phyloP scores from a whole-genome alignment of 1,284 basidiomycete species.

The Phylloporus sp. region DNA sequence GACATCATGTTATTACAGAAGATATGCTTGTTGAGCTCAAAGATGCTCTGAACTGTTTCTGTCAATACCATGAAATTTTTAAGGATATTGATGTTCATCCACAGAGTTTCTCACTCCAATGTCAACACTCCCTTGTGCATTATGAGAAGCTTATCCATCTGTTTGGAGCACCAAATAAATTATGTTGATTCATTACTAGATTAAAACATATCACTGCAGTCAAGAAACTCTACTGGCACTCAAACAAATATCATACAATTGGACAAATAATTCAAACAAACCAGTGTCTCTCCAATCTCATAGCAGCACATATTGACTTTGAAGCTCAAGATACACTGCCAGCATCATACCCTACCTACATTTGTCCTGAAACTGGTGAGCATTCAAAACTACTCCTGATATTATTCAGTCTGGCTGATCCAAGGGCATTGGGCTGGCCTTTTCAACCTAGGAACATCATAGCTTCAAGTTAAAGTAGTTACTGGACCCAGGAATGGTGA shows the following conservation, averaged over 20 bases:
- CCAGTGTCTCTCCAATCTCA: neutral
- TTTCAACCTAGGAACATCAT: too few species aligned
- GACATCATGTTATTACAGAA: neutral
- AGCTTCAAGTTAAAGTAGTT: too few species aligned
- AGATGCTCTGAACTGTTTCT: neutral
- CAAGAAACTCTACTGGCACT: neutral
- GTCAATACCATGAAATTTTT: neutral
- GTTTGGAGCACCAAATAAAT: slow-evolving; percentile 2
- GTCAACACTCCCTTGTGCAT: slow-evolving; percentile 5
- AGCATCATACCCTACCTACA: neutral
- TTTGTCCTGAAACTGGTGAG: too few species aligned
- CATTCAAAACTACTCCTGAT: too few species aligned
- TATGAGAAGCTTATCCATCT: slow-evolving; percentile 6
- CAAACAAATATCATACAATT: neutral
- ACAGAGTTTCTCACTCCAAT: neutral
- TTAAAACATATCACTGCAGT: neutral
- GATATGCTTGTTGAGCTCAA: neutral
- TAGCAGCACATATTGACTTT: neutral
- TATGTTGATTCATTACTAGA: slow-evolving; percentile 4
- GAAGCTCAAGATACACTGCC: slow-evolving; percentile 1
- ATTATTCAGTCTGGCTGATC: too few species aligned
- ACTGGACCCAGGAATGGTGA: too few species aligned
- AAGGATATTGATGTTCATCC: neutral
- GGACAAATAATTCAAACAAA: slow-evolving; percentile 2
- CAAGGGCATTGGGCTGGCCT: too few species aligned